Conservation (phyloP, 352 stramenopile genomes). For the Phytophthora syringae region DNA sequence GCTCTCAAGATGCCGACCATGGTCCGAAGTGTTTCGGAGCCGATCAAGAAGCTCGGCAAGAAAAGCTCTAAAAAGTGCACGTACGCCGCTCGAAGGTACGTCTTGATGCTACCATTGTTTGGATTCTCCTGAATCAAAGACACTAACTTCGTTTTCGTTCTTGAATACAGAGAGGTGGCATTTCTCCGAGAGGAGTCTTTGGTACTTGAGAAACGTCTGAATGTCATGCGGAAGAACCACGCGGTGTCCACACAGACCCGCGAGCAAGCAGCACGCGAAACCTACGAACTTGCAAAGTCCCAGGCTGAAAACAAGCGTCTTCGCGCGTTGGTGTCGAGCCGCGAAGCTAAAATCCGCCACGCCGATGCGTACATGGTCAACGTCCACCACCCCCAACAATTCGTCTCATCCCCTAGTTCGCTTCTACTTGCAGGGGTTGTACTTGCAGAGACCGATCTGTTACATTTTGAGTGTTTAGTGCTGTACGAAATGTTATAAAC, state of each 20-base stretch:
- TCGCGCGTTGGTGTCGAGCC: conserved; percentile 41
- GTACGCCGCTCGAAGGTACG: conserved; percentile 60
- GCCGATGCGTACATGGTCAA: conserved; percentile 38
- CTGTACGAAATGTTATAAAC: conserved; percentile 32
- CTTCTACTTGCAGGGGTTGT: no score
- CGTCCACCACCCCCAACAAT: conserved; percentile 13
- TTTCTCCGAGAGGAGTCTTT: conserved; percentile 44
- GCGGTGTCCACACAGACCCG: conserved; percentile 15
- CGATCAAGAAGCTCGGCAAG: conserved; percentile 39
- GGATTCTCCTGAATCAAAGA: no score
- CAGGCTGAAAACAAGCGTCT: conserved; percentile 56
- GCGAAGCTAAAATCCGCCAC: conserved; percentile 53
- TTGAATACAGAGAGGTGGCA: conserved; percentile 46
- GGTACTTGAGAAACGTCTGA: conserved; percentile 45
- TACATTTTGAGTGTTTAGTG: conserved; percentile 28
- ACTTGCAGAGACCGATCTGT: neutral
- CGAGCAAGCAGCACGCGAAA: conserved; percentile 35
- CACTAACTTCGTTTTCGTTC: conserved; percentile 19
- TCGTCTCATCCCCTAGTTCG: conserved; percentile 10
- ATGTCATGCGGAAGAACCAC: conserved; percentile 31
- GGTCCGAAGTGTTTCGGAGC: conserved; percentile 29
- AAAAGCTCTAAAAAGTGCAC: conserved; percentile 67
- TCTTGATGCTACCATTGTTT: neutral
- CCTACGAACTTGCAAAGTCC: conserved; percentile 33
- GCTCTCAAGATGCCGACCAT: conserved; percentile 27